Evolutionary conservation across 2,329 filamentous ascomycete species (phyloP).

Genomic region (Aphanocladium album): DNA sequence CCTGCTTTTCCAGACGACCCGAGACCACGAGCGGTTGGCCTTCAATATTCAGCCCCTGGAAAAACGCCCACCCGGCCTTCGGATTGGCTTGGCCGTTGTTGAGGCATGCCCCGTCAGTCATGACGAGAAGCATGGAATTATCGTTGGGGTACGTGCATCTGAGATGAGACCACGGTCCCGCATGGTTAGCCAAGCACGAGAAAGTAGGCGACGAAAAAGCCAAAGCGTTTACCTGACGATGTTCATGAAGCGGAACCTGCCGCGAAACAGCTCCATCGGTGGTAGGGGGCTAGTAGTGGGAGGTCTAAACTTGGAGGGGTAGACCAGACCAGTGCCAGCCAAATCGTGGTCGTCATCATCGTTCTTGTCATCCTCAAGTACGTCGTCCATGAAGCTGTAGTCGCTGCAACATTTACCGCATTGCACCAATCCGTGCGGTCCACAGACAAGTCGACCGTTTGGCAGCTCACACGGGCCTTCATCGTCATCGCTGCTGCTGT

Average conservation of each 20-base stretch:
- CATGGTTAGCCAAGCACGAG: conserved; percentile 4
- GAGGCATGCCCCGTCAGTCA: conserved; percentile 42
- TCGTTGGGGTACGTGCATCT: conserved; percentile 31
- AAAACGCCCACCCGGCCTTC: conserved; percentile 37
- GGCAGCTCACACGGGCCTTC: conserved; percentile 30
- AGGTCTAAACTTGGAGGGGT: conserved; percentile 29
- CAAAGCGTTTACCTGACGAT: conserved; percentile 18
- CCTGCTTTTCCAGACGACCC: conserved; percentile 37
- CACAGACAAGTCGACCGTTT: conserved; percentile 32
- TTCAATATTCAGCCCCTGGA: conserved; percentile 18
- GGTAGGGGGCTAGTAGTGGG: conserved; percentile 13
- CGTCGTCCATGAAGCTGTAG: conserved; percentile 31
- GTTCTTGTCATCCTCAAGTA: conserved; percentile 10
- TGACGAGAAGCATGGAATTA: conserved; percentile 31
- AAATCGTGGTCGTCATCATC: background rate
- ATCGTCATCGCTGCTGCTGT: conserved; percentile 25
- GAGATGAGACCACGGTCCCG: background rate
- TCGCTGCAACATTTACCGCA: conserved; percentile 31
- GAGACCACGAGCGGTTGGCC: conserved; percentile 16
- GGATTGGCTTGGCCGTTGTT: conserved; percentile 35
- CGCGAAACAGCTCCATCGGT: conserved; percentile 25
- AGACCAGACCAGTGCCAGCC: conserved; percentile 13
- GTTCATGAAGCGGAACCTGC: background rate
- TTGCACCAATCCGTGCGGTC: conserved; percentile 26
- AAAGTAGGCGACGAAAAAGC: background rate